phyloP scores from a whole-genome alignment of 306 rosid species.

The Quercus cerris region DNA sequence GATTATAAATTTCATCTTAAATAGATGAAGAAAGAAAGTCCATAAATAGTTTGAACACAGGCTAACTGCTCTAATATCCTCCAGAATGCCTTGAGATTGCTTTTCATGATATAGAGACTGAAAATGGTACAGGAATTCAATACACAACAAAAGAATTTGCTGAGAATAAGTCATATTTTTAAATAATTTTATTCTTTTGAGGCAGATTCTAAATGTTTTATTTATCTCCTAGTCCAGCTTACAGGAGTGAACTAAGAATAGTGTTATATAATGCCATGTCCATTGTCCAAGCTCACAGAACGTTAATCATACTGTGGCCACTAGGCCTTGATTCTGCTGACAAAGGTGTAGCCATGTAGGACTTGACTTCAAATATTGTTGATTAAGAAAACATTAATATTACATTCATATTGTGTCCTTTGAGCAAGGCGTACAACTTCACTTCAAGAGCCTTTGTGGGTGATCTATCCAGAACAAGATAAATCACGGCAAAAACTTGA shows the following conservation, averaged over 20 bases:
- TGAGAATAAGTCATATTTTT: background rate
- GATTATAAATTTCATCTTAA: background rate
- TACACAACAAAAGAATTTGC: background rate
- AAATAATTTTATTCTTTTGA: background rate
- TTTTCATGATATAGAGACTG: background rate
- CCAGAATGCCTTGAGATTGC: background rate
- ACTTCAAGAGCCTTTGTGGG: background rate
- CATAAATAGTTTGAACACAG: background rate
- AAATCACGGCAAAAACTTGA: background rate
- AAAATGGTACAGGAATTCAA: background rate
- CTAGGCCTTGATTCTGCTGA: background rate
- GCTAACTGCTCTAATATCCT: background rate
- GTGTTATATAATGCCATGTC: background rate
- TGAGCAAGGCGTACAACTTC: background rate
- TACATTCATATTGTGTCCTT: background rate
- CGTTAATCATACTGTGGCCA: background rate
- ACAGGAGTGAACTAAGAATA: background rate
- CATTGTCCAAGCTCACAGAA: background rate
- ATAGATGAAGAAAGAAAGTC: background rate
- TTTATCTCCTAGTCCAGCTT: background rate
- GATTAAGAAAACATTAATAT: background rate
- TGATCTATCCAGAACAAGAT: background rate
- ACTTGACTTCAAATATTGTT: background rate
- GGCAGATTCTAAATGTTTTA: background rate
- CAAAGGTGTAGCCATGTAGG: background rate